phyloP scores from a whole-genome alignment of 2,329 filamentous ascomycete genomes.

The Pseudogymnoascus sp. region DNA sequence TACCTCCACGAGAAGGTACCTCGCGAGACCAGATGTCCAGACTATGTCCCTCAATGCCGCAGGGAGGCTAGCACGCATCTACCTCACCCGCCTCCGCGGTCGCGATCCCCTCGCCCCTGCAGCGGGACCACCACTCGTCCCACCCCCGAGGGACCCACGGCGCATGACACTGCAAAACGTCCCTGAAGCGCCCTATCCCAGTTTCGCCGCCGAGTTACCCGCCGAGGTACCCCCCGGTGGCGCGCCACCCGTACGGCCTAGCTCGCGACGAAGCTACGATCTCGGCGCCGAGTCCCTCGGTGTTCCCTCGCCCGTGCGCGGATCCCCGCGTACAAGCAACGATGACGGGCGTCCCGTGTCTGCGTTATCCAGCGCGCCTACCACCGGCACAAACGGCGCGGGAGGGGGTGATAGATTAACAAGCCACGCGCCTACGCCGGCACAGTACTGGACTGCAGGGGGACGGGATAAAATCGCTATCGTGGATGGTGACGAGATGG shows the following conservation, averaged over 20 bases:
- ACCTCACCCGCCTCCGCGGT: conserved; percentile 53
- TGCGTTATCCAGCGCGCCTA: neutral
- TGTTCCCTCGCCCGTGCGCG: conserved; percentile 18
- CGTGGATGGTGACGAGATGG: conserved; percentile 46
- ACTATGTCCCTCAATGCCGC: conserved; percentile 69
- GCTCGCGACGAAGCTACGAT: conserved; percentile 27
- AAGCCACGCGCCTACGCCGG: conserved; percentile 49
- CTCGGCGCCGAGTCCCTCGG: conserved; percentile 25
- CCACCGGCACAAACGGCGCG: neutral
- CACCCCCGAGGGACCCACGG: neutral
- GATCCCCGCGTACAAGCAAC: conserved; percentile 41
- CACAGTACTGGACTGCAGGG: conserved; percentile 48
- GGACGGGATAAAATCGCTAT: conserved; percentile 64
- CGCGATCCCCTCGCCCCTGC: neutral
- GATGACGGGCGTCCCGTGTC: conserved; percentile 16
- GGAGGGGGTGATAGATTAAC: conserved; percentile 39
- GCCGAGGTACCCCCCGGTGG: conserved; percentile 39
- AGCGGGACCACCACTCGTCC: neutral
- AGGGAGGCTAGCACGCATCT: conserved; percentile 74
- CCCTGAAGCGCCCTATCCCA: conserved; percentile 31
- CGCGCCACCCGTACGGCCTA: neutral
- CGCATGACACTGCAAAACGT: conserved; percentile 22
- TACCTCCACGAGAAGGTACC: conserved; percentile 79
- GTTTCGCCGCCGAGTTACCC: conserved; percentile 46
- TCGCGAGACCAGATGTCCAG: conserved; percentile 66